Evolutionary conservation across 768 basidiomycete species (phyloP).

Genomic region (Psilocybe sp.): DNA sequence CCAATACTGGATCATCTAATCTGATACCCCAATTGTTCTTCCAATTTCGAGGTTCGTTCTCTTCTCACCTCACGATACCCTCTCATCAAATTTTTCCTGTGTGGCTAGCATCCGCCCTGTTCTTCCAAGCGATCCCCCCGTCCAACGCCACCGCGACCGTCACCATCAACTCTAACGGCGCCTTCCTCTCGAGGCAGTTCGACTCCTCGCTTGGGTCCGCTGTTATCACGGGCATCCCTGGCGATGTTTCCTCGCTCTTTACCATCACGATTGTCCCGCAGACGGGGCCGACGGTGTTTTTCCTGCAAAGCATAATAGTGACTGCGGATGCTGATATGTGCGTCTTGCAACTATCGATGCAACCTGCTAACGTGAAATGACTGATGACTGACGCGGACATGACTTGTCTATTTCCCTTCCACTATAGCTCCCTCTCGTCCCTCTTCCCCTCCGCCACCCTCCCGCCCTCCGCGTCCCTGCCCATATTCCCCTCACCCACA

Average conservation of each 20-base stretch:
- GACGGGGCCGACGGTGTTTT: slow-evolving; percentile 15
- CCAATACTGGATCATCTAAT: slow-evolving; percentile 34
- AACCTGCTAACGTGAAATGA: no score
- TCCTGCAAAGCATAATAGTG: slow-evolving; percentile 13
- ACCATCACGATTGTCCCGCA: slow-evolving; percentile 27
- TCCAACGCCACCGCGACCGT: slow-evolving; percentile 55
- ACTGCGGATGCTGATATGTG: slow-evolving; percentile 2
- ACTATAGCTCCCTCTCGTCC: slow-evolving; percentile 14
- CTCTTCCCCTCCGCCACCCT: slow-evolving; percentile 23
- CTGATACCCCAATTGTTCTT: slow-evolving; percentile 59
- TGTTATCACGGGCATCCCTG: slow-evolving; percentile 35
- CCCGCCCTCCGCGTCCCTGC: slow-evolving; percentile 32
- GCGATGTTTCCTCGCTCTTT: slow-evolving; percentile 37
- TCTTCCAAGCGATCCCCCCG: slow-evolving; percentile 36
- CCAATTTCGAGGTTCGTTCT: slow-evolving; percentile 46
- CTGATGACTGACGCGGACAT: neutral
- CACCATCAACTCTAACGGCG: slow-evolving; percentile 40
- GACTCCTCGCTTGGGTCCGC: slow-evolving; percentile 40
- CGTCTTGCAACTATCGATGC: neutral
- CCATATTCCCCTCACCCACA: slow-evolving; percentile 23
- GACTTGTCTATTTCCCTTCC: no score
- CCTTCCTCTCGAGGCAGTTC: slow-evolving; percentile 29
- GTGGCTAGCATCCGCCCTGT: slow-evolving; percentile 46
- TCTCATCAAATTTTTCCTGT: no score
- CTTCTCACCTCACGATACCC: no score